Percentiles rank a stretch among this genome's conserved stretches.
phyloP scores from a whole-genome alignment of 2,329 filamentous ascomycete genomes.

The Clonostachys rhizophaga region DNA sequence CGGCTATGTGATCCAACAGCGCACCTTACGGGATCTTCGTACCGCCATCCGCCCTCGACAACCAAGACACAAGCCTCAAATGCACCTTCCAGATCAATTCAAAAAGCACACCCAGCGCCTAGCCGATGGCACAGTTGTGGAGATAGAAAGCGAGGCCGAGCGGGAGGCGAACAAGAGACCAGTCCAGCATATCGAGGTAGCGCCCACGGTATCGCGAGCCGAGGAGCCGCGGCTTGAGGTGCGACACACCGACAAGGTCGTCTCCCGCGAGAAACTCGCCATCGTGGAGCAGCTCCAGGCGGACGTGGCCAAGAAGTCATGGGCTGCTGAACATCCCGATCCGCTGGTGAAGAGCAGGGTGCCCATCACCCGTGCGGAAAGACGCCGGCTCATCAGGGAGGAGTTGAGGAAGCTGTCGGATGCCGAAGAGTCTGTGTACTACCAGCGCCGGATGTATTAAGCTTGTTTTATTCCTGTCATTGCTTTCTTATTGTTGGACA shows the following conservation, averaged over 20 bases:
- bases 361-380: conserved; percentile 45
- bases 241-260: background rate
- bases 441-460: conserved; percentile 52
- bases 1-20: conserved; percentile 83
- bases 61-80: conserved; percentile 36
- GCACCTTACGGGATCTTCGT: conserved; percentile 74
- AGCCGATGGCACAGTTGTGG: conserved; percentile 37
- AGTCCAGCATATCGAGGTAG: conserved; percentile 17
- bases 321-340: conserved; percentile 26
- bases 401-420: conserved; percentile 45
- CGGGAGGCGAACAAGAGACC: conserved; percentile 11
- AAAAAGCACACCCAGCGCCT: conserved; percentile 37
- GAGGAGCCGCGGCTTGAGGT: conserved; percentile 3
- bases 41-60: conserved; percentile 54
- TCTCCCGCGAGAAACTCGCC: conserved; percentile 17
- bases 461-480: background rate
- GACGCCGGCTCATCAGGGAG: conserved; percentile 53
- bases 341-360: conserved; percentile 31
- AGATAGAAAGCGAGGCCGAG: conserved; percentile 27
- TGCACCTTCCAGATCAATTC: conserved; percentile 47
- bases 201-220: conserved; percentile 14
- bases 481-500: too few species aligned
- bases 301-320: conserved; percentile 22
- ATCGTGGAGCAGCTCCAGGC: conserved; percentile 23
- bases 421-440: conserved; percentile 40